Percentiles rank a stretch among this genome's conserved stretches.
Evolutionary conservation across 2,329 filamentous ascomycete species (phyloP).

Genomic region (Cladosporium cucumerinum): DNA sequence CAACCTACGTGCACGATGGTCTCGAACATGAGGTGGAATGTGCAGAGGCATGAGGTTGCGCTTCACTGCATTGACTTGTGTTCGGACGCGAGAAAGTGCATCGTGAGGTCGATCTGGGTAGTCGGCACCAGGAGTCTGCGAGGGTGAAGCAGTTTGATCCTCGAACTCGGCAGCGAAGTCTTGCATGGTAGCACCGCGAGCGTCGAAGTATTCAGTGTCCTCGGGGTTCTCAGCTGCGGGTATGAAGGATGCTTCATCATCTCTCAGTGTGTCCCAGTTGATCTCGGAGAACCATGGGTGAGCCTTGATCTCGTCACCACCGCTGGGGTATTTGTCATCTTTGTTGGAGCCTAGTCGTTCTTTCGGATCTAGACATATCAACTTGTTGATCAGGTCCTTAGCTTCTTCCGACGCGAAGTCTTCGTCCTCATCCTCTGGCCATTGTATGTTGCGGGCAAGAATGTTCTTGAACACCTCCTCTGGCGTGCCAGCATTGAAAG

Average conservation of each 20-base stretch:
- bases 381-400: slow-evolving; percentile 88
- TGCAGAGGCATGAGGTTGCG: slow-evolving; percentile 91
- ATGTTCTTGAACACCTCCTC: slow-evolving; percentile 98
- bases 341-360: slow-evolving; percentile 81
- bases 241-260: slow-evolving; percentile 94
- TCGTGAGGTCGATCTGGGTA: slow-evolving; percentile 91
- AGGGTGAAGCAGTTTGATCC: slow-evolving; percentile 76
- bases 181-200: slow-evolving; percentile 84
- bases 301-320: slow-evolving; percentile 84
- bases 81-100: slow-evolving; percentile 82
- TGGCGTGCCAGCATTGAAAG: slow-evolving; percentile 85
- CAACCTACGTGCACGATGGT: slow-evolving; percentile 78
- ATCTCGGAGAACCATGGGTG: slow-evolving; percentile 86
- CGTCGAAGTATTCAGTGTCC: slow-evolving; percentile 96
- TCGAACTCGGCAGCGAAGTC: slow-evolving; percentile 93
- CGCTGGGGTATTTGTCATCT: slow-evolving; percentile 75
- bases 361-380: slow-evolving; percentile 80
- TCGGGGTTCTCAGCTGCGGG: slow-evolving; percentile 90
- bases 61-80: slow-evolving; percentile 80
- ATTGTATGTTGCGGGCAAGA: slow-evolving; percentile 80
- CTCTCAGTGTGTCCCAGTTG: slow-evolving; percentile 86
- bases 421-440: slow-evolving; percentile 81
- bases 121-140: slow-evolving; percentile 65
- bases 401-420: slow-evolving; percentile 71
- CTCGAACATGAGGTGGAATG: slow-evolving; percentile 93